Evolutionary conservation across 495 filamentous ascomycete species (phyloP).

Genomic region (Penicillium bialowiezense): DNA sequence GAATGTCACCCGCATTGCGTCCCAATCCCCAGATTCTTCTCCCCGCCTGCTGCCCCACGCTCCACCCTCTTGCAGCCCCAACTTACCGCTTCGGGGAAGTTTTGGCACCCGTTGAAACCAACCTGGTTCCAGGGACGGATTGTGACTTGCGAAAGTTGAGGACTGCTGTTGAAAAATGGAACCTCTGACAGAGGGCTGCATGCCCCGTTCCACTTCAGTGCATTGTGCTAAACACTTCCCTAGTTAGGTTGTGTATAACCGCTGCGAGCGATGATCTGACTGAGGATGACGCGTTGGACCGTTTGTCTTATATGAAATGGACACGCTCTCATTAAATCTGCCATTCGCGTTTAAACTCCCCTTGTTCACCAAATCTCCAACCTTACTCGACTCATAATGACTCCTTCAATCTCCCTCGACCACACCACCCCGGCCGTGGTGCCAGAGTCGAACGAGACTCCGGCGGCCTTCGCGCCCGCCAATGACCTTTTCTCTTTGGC

Average conservation of each 20-base stretch:
- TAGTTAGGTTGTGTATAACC: slow-evolving; percentile 19
- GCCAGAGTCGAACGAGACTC: slow-evolving; percentile 23
- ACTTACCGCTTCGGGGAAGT: slow-evolving; percentile 7
- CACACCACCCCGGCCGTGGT: slow-evolving; percentile 19
- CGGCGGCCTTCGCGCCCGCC: slow-evolving; percentile 19
- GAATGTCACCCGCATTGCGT: no score
- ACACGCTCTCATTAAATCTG: neutral
- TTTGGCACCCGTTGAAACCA: slow-evolving; percentile 3
- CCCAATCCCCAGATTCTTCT: neutral
- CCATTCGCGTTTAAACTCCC: neutral
- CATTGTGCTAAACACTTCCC: slow-evolving; percentile 5
- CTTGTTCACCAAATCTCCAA: neutral
- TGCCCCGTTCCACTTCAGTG: slow-evolving; percentile 11
- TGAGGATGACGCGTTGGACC: neutral
- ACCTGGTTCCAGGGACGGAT: neutral
- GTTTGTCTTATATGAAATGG: slow-evolving; percentile 11
- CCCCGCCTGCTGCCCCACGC: neutral
- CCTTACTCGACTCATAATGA: slow-evolving; percentile 21
- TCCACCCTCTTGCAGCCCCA: neutral
- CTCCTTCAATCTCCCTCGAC: slow-evolving; percentile 25
- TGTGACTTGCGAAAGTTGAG: neutral
- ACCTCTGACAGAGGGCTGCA: neutral
- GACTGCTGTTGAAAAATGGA: slow-evolving; percentile 1
- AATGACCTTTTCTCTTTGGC: slow-evolving; percentile 45
- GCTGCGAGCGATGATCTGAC: neutral